Conservation (phyloP, 805 yeast genomes). For the Zygosaccharomyces kombuchaensis region DNA sequence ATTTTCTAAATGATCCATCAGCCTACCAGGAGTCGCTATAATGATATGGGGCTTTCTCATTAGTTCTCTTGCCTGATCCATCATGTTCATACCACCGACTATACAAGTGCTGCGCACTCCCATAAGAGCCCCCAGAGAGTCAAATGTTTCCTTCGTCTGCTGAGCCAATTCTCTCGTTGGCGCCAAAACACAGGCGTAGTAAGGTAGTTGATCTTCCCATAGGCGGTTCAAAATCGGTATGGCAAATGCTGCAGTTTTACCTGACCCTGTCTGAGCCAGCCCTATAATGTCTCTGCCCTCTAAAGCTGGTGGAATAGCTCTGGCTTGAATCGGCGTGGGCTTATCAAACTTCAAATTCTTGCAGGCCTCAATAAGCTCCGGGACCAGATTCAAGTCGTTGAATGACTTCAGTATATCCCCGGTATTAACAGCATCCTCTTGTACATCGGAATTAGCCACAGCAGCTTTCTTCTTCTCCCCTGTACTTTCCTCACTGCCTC, state of each 20-base stretch:
- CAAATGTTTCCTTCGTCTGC: conserved; percentile 91
- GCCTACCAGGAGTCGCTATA: conserved; percentile 93
- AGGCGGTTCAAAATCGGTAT: conserved; percentile 87
- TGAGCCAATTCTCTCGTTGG: conserved; percentile 84
- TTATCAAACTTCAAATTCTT: conserved; percentile 64
- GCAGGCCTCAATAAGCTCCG: conserved; percentile 77
- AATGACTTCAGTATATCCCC: conserved; percentile 40
- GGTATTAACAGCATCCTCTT: conserved; percentile 13
- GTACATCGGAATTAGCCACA: conserved; percentile 5
- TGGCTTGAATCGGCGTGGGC: conserved; percentile 93
- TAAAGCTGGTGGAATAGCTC: conserved; percentile 85
- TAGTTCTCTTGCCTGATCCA: conserved; percentile 93
- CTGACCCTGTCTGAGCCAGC: conserved; percentile 95
- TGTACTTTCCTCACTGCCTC: background rate
- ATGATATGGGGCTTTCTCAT: conserved; percentile 91
- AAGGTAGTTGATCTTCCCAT: conserved; percentile 85
- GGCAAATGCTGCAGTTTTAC: conserved; percentile 98
- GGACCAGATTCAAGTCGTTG: conserved; percentile 58
- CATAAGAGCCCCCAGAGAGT: conserved; percentile 87
- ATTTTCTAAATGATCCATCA: conserved; percentile 89
- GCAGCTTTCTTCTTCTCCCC: conserved; percentile 6
- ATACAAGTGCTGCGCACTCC: conserved; percentile 86
- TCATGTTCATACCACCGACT: conserved; percentile 98
- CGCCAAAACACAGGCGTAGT: conserved; percentile 81
- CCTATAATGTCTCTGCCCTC: conserved; percentile 93